Base-by-base conservation (phyloP, 2,329 filamentous ascomycete genomes). In the Pseudocercospora vitis region DNA sequence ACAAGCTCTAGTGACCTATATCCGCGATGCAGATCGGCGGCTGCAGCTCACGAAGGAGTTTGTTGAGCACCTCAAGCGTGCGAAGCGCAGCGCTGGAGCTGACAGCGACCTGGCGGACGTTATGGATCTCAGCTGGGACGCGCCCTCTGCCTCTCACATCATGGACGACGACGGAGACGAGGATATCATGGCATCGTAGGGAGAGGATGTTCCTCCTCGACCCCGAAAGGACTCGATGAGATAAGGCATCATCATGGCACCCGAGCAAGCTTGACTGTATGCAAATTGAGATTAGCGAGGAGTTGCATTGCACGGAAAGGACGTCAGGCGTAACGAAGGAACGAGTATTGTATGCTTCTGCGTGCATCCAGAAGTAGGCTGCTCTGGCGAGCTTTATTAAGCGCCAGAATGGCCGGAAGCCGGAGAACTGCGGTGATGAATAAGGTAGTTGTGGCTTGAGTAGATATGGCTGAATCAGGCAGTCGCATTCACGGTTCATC, bases 31-130 rank as follows among this genome's bases (percentile, higher is more conserved):
- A 12, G 81, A 84, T 57, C 74, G 77, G 49, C 78, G 77, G 14
- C 65, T 86, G 46, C 79, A 78, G 35, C 66, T 86, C 35, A 80
- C 75, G 51, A 81, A 78, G 61, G 83, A 86, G 64, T 83, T 81
- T 61, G 71, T 84, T 26, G 79, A 83, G 37, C 74, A 74, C 47
- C 55, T 78, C 48, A 78, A 76, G 63, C 74, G 77, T 50, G 77
- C 72, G 62, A 73, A 74, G 68, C 71, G 73, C 48, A 62, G 64
- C 26, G 59, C 58, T 19, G 68, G 66, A n/a, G 63, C 64, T 7
- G 68, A 68, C 31, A 62, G 60, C 9, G 70, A 70, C 32, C 59
- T 65, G 26, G 68, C 68, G 14, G 70, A 71, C 39, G 65, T 65
- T 40, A 71, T 71, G 69, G 68, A 71, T 54, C 53, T 70, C 12